phyloP scores from a whole-genome alignment of 1,284 basidiomycete species.

The Tremellales sp. region DNA sequence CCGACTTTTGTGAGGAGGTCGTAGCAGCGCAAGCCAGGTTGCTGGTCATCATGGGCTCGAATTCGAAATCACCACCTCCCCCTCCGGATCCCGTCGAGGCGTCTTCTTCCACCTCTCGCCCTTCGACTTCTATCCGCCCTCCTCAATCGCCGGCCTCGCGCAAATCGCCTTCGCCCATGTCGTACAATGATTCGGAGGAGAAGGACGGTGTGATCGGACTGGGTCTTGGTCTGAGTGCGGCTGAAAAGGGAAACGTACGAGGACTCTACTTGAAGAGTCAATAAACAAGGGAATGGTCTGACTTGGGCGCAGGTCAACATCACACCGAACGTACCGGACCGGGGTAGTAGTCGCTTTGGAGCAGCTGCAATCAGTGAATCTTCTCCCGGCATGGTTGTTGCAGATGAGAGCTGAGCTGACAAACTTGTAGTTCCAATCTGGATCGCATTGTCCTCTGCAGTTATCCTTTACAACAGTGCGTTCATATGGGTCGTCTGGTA shows the following conservation, averaged over 20 bases:
- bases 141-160: not conserved
- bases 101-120: too few species aligned
- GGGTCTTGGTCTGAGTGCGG: not conserved
- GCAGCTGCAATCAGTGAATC: conserved; percentile 31
- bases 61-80: too few species aligned
- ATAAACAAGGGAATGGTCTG: too few species aligned
- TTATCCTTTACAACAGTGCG: conserved; percentile 89
- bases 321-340: conserved; percentile 17
- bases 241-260: not conserved
- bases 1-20: too few species aligned
- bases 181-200: not conserved
- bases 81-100: too few species aligned
- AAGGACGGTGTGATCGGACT: not conserved
- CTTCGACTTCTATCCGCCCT: not conserved
- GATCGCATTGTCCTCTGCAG: conserved; percentile 81
- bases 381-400: too few species aligned
- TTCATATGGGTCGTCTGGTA: too few species aligned
- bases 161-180: not conserved
- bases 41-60: too few species aligned
- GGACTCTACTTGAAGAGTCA: too few species aligned
- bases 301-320: too few species aligned
- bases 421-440: conserved; percentile 43
- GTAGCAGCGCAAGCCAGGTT: too few species aligned
- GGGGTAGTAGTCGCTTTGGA: conserved; percentile 3
- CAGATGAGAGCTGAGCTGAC: too few species aligned